Conservation (phyloP, 2,329 filamentous ascomycete species). For the Knufia petricola region DNA sequence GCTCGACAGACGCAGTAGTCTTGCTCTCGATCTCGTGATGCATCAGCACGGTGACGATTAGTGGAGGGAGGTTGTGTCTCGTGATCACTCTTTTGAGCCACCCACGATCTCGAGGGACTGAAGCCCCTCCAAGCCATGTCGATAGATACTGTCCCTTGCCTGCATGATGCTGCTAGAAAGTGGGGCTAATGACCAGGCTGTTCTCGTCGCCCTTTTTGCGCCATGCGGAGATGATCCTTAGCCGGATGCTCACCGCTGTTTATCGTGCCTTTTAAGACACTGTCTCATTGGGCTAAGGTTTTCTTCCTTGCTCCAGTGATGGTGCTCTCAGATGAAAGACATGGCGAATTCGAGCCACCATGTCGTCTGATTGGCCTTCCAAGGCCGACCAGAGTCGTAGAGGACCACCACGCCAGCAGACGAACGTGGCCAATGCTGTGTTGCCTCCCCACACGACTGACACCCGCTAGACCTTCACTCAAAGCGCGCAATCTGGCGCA, state of each 20-base stretch:
- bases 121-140: background rate
- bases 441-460: background rate
- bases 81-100: background rate
- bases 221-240: background rate
- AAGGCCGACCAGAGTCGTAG: background rate
- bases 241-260: slow-evolving; percentile 7
- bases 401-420: background rate
- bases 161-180: background rate
- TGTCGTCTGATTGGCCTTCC: background rate
- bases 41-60: background rate
- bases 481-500: slow-evolving; percentile 7
- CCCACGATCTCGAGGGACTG: background rate
- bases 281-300: background rate
- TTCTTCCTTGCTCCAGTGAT: background rate
- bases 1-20: background rate
- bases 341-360: slow-evolving; percentile 1
- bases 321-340: background rate
- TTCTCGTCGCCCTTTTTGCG: slow-evolving; percentile 3
- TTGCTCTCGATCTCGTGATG: background rate
- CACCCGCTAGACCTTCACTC: background rate
- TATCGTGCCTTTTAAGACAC: background rate
- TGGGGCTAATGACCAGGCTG: background rate
- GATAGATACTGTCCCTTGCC: background rate
- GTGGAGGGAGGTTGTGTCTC: background rate
- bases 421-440: background rate